Evolutionary conservation across 306 rosid genomes (phyloP).

Genomic region (Argentina anserina): DNA sequence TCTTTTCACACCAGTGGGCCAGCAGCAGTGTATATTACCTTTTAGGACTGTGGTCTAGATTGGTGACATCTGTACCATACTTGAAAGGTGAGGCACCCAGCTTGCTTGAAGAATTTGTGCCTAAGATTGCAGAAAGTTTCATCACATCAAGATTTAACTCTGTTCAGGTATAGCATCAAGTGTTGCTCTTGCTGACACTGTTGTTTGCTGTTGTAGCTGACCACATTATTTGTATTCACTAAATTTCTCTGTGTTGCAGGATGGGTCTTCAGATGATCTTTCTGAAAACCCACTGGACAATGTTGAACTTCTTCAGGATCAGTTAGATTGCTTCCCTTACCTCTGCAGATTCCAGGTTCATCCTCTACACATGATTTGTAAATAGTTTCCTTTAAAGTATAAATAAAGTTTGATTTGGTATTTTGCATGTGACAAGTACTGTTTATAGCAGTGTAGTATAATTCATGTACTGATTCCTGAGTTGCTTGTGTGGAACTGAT

Average conservation of each 20-base stretch:
- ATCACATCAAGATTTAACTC: conserved; percentile 92
- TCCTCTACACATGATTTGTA: neutral
- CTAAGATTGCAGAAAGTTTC: conserved; percentile 93
- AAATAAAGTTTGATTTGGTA: conserved; percentile 7
- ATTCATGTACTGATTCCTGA: neutral
- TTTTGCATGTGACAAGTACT: neutral
- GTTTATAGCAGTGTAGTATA: neutral
- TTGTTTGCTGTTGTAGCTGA: conserved; percentile 21
- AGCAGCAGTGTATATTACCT: conserved; percentile 98
- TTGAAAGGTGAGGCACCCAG: conserved; percentile 98
- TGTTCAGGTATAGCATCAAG: conserved; percentile 68
- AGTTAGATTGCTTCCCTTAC: conserved; percentile 91
- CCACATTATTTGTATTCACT: conserved; percentile 16
- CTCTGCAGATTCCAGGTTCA: conserved; percentile 93
- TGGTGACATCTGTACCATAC: conserved; percentile 97
- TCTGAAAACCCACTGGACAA: conserved; percentile 97
- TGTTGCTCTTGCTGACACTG: conserved; percentile 18
- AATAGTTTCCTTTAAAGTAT: neutral
- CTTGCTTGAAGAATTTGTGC: conserved; percentile 96
- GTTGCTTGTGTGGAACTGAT: neutral
- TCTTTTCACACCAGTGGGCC: conserved; percentile 81
- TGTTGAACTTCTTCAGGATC: conserved; percentile 98
- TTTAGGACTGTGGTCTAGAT: conserved; percentile 96
- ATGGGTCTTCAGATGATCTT: conserved; percentile 83
- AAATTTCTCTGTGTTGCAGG: conserved; percentile 48